phyloP scores from a whole-genome alignment of 2,329 filamentous ascomycete genomes.

The Camillea tinctor region DNA sequence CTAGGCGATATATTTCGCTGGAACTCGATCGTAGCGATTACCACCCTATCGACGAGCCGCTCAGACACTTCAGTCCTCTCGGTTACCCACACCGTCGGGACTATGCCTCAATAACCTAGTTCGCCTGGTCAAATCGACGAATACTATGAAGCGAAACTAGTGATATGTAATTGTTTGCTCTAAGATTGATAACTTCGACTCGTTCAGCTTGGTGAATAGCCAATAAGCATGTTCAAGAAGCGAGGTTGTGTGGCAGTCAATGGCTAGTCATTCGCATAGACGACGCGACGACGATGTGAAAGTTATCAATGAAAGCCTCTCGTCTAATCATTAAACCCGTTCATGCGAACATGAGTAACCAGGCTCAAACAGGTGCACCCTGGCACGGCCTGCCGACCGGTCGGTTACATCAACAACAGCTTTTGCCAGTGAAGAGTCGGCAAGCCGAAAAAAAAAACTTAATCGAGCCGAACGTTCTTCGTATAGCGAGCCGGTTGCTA shows the following conservation, averaged over 20 bases:
- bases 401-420: neutral
- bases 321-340: too few relatives aligned
- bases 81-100: conserved; percentile 15
- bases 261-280: too few relatives aligned
- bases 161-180: too few relatives aligned
- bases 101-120: neutral
- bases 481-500: neutral
- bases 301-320: too few relatives aligned
- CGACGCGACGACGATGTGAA: too few relatives aligned
- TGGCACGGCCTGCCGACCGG: conserved; percentile 8
- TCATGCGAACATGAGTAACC: too few relatives aligned
- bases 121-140: neutral
- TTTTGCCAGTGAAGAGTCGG: neutral
- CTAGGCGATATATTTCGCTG: too few relatives aligned
- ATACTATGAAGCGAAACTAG: neutral
- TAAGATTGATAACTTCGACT: too few relatives aligned
- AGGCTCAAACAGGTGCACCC: neutral
- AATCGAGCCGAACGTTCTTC: too few relatives aligned
- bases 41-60: conserved; percentile 13
- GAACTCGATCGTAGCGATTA: neutral
- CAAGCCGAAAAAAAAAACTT: neutral
- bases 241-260: too few relatives aligned
- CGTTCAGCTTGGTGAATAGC: too few relatives aligned
- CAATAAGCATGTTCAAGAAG: too few relatives aligned
- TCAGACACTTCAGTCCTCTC: conserved; percentile 8